These are phyloP conservation scores for Triticum turgidum DNA, from an alignment of 176 grass and related monocot species.

Conservation along the genomic window DNA sequence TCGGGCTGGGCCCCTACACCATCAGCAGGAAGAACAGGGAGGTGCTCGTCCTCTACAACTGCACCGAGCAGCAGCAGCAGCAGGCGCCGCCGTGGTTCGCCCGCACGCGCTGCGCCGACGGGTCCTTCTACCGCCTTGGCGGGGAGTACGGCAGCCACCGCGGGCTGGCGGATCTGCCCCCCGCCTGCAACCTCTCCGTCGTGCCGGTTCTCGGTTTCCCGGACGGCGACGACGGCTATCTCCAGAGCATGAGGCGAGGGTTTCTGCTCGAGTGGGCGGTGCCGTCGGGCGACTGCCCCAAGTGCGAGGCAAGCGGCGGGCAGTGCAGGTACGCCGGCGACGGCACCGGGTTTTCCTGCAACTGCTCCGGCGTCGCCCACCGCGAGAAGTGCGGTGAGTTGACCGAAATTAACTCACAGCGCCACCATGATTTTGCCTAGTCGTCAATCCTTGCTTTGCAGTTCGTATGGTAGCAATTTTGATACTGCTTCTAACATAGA, in stretches of 20 bases:
- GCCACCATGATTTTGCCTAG: not conserved
- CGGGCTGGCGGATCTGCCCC: not conserved
- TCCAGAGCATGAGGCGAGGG: constrained; percentile 9
- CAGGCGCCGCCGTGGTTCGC: not conserved
- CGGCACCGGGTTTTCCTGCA: not conserved
- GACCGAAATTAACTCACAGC: not conserved
- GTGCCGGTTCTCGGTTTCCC: not conserved
- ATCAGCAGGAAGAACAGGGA: not conserved
- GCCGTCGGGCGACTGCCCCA: not conserved
- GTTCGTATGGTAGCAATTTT: not conserved
- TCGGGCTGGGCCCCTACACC: not conserved
- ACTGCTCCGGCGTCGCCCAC: not conserved
- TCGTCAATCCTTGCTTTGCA: not conserved
- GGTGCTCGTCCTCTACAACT: constrained; percentile 13
- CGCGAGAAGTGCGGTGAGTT: constrained; percentile 30
- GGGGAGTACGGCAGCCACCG: not conserved
- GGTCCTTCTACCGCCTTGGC: not conserved
- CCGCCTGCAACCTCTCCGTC: not conserved
- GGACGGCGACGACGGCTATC: not conserved
- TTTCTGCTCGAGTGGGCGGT: constrained; percentile 26
- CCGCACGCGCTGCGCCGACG: not conserved
- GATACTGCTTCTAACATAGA: not conserved
- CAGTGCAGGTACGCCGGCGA: not conserved
- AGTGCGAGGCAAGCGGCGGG: constrained; percentile 31
- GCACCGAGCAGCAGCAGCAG: not conserved